Conservation (phyloP, 1,139 yeast species). For the Blastobotrys illinoisensis region DNA sequence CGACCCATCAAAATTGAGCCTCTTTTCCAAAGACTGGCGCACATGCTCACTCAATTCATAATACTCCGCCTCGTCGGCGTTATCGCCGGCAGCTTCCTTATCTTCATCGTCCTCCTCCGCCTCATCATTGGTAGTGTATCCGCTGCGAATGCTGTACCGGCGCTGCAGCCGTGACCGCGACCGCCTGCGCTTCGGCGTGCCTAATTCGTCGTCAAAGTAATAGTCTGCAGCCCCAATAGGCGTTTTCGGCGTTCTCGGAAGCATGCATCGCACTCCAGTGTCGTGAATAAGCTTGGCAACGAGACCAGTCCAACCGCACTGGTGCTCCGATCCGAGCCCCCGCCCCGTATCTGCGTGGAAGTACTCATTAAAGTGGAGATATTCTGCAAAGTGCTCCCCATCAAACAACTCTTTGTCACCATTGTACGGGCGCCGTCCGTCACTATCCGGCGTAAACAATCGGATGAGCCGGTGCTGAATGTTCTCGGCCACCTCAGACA, state of each 20-base stretch:
- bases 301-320: slow-evolving; percentile 95
- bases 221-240: slow-evolving; percentile 36
- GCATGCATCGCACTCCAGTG: slow-evolving; percentile 56
- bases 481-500: slow-evolving; percentile 92
- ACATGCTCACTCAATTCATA: slow-evolving; percentile 18
- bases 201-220: slow-evolving; percentile 35
- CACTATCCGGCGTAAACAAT: slow-evolving; percentile 63
- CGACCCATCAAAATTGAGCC: slow-evolving; percentile 8
- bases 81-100: neutral
- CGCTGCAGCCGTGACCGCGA: slow-evolving; percentile 20
- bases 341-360: slow-evolving; percentile 95
- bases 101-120: slow-evolving; percentile 11
- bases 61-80: slow-evolving; percentile 8
- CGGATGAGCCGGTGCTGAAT: slow-evolving; percentile 82
- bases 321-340: slow-evolving; percentile 93
- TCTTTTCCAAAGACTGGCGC: slow-evolving; percentile 17
- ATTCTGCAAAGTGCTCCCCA: slow-evolving; percentile 73
- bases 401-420: slow-evolving; percentile 57
- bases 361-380: slow-evolving; percentile 78
- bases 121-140: slow-evolving; percentile 10
- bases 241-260: slow-evolving; percentile 30
- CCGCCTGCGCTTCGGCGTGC: slow-evolving; percentile 16
- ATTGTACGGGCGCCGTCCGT: slow-evolving; percentile 73
- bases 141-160: slow-evolving; percentile 17
- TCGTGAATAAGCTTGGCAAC: slow-evolving; percentile 94